A percentile compares a stretch with the other conserved stretches of the same genome.
Conservation (phyloP, 2,329 filamentous ascomycete genomes). For the Sphaceloma murrayae region DNA sequence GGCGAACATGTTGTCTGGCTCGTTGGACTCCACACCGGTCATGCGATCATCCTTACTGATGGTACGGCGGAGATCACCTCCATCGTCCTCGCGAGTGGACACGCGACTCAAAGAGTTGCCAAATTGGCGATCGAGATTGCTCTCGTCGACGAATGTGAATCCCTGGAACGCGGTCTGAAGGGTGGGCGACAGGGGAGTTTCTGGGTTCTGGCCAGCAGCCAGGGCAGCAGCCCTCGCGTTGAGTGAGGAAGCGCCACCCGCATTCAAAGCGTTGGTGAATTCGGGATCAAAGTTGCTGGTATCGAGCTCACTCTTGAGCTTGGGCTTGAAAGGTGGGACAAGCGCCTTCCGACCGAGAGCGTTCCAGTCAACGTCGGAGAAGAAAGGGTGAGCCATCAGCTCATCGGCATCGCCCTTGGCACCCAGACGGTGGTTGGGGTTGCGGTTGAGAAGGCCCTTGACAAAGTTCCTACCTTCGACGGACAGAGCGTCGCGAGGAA, state of each 20-base stretch:
- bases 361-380: slow-evolving; percentile 87
- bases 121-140: slow-evolving; percentile 53
- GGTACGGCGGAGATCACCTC: slow-evolving; percentile 26
- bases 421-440: slow-evolving; percentile 88
- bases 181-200: slow-evolving; percentile 84
- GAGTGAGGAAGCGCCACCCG: slow-evolving; percentile 70
- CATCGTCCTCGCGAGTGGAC: slow-evolving; percentile 29
- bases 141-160: slow-evolving; percentile 98
- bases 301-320: slow-evolving; percentile 89
- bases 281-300: slow-evolving; percentile 98
- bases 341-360: slow-evolving; percentile 82
- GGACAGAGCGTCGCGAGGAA: slow-evolving; percentile 87
- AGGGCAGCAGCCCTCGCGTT: slow-evolving; percentile 85
- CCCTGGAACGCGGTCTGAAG: slow-evolving; percentile 98
- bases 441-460: slow-evolving; percentile 92
- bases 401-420: slow-evolving; percentile 87
- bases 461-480: slow-evolving; percentile 96
- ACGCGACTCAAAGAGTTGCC: slow-evolving; percentile 29
- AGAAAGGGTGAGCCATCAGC: slow-evolving; percentile 89
- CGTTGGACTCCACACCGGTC: slow-evolving; percentile 41
- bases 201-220: slow-evolving; percentile 68
- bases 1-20: slow-evolving; percentile 41
- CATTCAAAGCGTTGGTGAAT: slow-evolving; percentile 88
- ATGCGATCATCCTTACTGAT: slow-evolving; percentile 39
- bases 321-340: slow-evolving; percentile 94